Percentiles rank a stretch among this genome's conserved stretches.
phyloP scores from a whole-genome alignment of 176 grass and related monocot species.

The Bromus sterilis region DNA sequence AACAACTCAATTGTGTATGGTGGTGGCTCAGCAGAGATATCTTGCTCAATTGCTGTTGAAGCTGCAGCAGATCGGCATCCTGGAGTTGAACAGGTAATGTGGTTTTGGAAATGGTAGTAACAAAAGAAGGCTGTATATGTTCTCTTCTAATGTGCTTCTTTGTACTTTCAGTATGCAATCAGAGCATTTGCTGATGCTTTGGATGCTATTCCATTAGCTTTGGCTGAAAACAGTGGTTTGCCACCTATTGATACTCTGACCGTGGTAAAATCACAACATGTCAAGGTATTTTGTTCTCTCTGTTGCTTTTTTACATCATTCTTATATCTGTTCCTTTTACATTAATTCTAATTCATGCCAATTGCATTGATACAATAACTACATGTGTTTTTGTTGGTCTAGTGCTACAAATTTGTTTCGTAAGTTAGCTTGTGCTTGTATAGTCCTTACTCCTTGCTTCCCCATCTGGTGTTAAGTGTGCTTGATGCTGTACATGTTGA shows the following conservation, averaged over 20 bases:
- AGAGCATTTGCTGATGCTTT: conserved; percentile 95
- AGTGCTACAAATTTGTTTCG: background rate
- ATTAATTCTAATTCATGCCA: background rate
- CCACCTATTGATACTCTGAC: conserved; percentile 88
- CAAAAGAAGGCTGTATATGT: background rate
- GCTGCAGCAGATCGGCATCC: conserved; percentile 77
- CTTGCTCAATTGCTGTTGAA: conserved; percentile 88
- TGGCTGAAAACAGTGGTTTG: conserved; percentile 95
- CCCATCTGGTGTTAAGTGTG: background rate
- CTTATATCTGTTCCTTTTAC: background rate
- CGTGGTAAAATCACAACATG: conserved; percentile 87
- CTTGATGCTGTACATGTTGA: background rate
- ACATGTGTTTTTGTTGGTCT: background rate
- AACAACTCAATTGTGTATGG: conserved; percentile 96
- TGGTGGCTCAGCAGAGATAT: conserved; percentile 83
- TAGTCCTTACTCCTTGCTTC: background rate
- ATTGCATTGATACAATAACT: background rate
- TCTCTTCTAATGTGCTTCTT: background rate
- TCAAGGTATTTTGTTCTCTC: conserved; percentile 58
- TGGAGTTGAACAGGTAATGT: conserved; percentile 85
- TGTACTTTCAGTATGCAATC: conserved; percentile 79
- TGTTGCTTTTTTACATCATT: background rate
- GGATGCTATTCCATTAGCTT: conserved; percentile 74
- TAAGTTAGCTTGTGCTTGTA: background rate
- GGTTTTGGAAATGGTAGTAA: background rate